These are phyloP conservation scores for Xylaria sp. DNA, from an alignment of 2,329 filamentous ascomycete species.

Conservation along the genomic window DNA sequence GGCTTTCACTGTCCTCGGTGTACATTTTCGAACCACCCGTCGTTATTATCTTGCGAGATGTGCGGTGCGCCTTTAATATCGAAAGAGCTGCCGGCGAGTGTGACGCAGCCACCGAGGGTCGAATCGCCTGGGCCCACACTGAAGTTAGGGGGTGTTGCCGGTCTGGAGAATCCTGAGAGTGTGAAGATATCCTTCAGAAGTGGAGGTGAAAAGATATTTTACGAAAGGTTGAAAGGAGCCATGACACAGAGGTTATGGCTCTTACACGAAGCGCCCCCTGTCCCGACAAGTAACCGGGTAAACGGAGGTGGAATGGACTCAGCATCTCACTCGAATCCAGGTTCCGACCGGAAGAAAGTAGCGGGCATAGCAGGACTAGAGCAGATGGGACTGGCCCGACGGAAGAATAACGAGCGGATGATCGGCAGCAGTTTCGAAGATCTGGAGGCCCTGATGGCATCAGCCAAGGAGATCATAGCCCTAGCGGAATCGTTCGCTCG, in stretches of 20 bases:
- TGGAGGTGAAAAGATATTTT: conserved; percentile 85
- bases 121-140: conserved; percentile 76
- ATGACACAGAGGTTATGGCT: conserved; percentile 95
- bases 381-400: conserved; percentile 73
- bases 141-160: conserved; percentile 34
- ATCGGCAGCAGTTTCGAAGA: conserved; percentile 96
- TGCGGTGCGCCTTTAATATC: conserved; percentile 73
- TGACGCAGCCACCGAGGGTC: conserved; percentile 44
- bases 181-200: conserved; percentile 89
- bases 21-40: conserved; percentile 91
- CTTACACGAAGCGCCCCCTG: conserved; percentile 79
- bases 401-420: conserved; percentile 87
- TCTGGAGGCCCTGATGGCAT: conserved; percentile 93
- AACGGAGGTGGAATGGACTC: conserved; percentile 34
- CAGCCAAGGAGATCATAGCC: conserved; percentile 90
- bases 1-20: conserved; percentile 72
- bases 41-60: conserved; percentile 79
- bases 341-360: conserved; percentile 47
- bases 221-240: conserved; percentile 79
- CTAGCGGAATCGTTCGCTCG: conserved; percentile 82
- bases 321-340: conserved; percentile 24
- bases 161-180: conserved; percentile 59
- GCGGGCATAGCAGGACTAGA: conserved; percentile 92
- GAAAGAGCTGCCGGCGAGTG: conserved; percentile 39
- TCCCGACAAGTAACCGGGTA: conserved; percentile 57